A percentile compares a stretch with the other conserved stretches of the same genome.
Conservation (phyloP, 768 basidiomycete genomes). For the Leccinum uliginosum region DNA sequence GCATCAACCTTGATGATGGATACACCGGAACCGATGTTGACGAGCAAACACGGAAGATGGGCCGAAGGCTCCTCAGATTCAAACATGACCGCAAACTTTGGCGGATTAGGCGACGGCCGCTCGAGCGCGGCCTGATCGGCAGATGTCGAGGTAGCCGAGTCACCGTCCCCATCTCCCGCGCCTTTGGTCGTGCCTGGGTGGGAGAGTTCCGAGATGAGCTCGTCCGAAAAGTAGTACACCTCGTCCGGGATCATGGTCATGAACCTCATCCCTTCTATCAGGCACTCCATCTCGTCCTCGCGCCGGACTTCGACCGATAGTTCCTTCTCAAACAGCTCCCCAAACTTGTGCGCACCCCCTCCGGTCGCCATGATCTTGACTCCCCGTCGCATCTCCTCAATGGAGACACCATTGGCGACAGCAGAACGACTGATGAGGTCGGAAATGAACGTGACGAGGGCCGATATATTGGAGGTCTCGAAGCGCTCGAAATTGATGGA, state of each 20-base stretch:
- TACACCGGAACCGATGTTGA: conserved; percentile 98
- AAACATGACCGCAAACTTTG: conserved; percentile 84
- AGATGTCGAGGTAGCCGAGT: conserved; percentile 8
- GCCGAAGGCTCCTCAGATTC: conserved; percentile 73
- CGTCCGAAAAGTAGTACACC: conserved; percentile 98
- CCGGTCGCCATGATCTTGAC: conserved; percentile 99
- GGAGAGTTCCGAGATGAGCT: conserved; percentile 73
- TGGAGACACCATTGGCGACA: conserved; percentile 75
- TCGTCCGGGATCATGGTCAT: conserved; percentile 95
- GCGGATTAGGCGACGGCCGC: conserved; percentile 88
- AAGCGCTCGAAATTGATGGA: conserved; percentile 97
- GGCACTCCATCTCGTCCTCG: conserved; percentile 99
- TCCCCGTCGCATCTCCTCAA: conserved; percentile 85
- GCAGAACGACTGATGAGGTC: conserved; percentile 85
- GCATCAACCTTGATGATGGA: conserved; percentile 97
- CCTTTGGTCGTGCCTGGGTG: conserved; percentile 29
- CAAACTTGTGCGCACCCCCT: conserved; percentile 93
- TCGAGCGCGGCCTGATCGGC: conserved; percentile 42
- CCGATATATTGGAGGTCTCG: conserved; percentile 84
- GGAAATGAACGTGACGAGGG: conserved; percentile 83
- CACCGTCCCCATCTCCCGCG: not conserved
- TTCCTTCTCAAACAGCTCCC: conserved; percentile 70
- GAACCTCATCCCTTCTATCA: conserved; percentile 95
- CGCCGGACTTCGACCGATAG: conserved; percentile 80
- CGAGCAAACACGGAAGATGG: conserved; percentile 91